Percentiles rank a stretch among this genome's conserved stretches.
These are phyloP conservation scores for Penicillium sp. DNA, from an alignment of 2,329 filamentous ascomycete genomes.

Conservation along the genomic window DNA sequence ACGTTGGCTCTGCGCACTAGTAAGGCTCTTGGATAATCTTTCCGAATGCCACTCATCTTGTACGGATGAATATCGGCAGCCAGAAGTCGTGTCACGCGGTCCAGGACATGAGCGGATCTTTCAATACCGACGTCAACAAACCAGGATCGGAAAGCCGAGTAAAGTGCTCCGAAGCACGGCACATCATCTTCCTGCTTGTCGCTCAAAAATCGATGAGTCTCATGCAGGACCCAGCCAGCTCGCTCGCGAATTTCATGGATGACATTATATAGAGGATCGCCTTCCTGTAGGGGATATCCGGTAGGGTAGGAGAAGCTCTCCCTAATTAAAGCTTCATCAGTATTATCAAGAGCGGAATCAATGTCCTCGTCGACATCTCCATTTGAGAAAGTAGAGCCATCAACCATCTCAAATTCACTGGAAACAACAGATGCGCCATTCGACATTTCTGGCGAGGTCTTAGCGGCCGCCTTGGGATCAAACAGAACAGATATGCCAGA, in stretches of 20 bases:
- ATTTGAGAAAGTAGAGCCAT: constrained; percentile 41
- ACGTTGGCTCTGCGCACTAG: constrained; percentile 90
- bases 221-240: constrained; percentile 78
- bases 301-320: constrained; percentile 87
- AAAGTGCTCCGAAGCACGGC: constrained; percentile 89
- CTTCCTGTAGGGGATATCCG: constrained; percentile 75
- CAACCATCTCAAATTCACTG: constrained; percentile 52
- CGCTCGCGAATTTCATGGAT: constrained; percentile 82
- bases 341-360: constrained; percentile 58
- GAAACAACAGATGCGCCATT: constrained; percentile 45
- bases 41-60: constrained; percentile 89
- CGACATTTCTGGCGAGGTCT: constrained; percentile 43
- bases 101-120: constrained; percentile 88
- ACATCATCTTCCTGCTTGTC: constrained; percentile 93
- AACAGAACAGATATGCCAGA: constrained; percentile 91
- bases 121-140: constrained; percentile 98
- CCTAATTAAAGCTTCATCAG: constrained; percentile 67
- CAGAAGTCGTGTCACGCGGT: constrained; percentile 82
- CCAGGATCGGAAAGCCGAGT: constrained; percentile 91
- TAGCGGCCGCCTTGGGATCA: constrained; percentile 73
- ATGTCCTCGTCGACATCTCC: constrained; percentile 43
- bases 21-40: constrained; percentile 90
- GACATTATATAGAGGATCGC: constrained; percentile 68
- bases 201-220: constrained; percentile 81
- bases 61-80: constrained; percentile 87